Percentiles rank a stretch among this genome's conserved stretches.
These are phyloP conservation scores for Aegilops sharonensis DNA, from an alignment of 176 grass and related monocot species.

Conservation along the genomic window DNA sequence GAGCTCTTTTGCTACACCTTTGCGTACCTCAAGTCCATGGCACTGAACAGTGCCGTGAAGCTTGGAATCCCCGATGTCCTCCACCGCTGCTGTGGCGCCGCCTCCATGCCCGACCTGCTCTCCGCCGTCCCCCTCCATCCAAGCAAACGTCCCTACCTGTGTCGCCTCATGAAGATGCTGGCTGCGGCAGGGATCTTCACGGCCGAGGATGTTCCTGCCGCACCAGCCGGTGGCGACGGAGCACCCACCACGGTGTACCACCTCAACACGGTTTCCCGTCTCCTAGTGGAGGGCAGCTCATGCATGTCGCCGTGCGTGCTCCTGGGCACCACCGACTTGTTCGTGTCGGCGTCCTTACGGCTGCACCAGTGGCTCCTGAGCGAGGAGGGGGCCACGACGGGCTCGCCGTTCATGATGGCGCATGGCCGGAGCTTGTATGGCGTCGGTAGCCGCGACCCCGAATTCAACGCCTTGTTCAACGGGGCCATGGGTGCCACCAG, in stretches of 20 bases:
- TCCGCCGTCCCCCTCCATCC: neutral
- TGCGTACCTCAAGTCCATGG: slow-evolving; percentile 4
- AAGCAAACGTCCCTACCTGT: neutral
- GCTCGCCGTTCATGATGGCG: neutral
- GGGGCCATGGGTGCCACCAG: neutral
- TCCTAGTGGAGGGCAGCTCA: neutral
- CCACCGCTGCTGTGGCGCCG: slow-evolving; percentile 2
- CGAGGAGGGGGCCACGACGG: neutral
- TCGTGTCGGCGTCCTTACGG: neutral
- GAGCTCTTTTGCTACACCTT: slow-evolving; percentile 9
- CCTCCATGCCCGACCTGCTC: slow-evolving; percentile 5
- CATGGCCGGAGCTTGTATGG: neutral
- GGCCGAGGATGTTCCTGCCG: too few relatives aligned
- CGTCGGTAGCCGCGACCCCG: neutral
- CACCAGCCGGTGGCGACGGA: neutral
- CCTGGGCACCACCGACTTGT: neutral
- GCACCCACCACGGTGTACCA: neutral
- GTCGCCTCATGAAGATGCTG: slow-evolving; percentile 43
- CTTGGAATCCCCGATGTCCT: slow-evolving; percentile 33
- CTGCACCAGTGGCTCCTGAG: slow-evolving; percentile 20
- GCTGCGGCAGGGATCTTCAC: neutral
- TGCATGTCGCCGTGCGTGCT: neutral
- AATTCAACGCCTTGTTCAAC: neutral
- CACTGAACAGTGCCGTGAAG: slow-evolving; percentile 33
- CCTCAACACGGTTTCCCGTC: slow-evolving; percentile 31